A percentile compares a stretch with the other conserved stretches of the same genome.
phyloP scores from a whole-genome alignment of 495 filamentous ascomycete species.

The Hapsidospora chrysogenum region DNA sequence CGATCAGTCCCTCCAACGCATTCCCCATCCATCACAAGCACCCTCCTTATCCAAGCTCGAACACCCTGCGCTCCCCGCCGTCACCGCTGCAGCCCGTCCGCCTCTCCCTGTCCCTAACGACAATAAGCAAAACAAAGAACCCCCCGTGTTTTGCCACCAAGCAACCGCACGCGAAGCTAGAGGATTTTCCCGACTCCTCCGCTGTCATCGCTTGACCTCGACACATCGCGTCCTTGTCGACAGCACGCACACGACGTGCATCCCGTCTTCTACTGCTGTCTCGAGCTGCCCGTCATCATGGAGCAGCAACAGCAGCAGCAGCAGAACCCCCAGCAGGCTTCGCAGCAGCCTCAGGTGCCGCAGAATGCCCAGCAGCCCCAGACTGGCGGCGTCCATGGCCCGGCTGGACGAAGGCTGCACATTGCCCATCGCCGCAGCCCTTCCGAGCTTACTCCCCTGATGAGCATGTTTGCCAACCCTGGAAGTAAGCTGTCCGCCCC shows the following conservation, averaged over 20 bases:
- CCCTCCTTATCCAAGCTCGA: slow-evolving; percentile 6
- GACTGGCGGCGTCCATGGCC: slow-evolving; percentile 54
- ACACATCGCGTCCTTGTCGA: slow-evolving; percentile 7
- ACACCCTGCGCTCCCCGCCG: neutral
- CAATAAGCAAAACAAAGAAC: slow-evolving; percentile 3
- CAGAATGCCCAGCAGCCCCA: slow-evolving; percentile 36
- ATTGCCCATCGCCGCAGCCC: slow-evolving; percentile 96
- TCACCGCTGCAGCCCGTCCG: neutral
- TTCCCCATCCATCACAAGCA: slow-evolving; percentile 3
- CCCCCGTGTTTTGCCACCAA: too few relatives aligned
- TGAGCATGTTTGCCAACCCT: slow-evolving; percentile 66
- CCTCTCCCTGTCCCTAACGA: neutral
- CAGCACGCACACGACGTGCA: slow-evolving; percentile 34
- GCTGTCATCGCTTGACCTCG: slow-evolving; percentile 6
- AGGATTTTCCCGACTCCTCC: neutral
- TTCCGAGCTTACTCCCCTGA: slow-evolving; percentile 92
- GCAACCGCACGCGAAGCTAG: too few relatives aligned
- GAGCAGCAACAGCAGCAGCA: slow-evolving; percentile 6
- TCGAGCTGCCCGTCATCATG: slow-evolving; percentile 4
- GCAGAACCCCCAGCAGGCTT: slow-evolving; percentile 5
- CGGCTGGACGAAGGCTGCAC: slow-evolving; percentile 79
- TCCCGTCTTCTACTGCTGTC: slow-evolving; percentile 3
- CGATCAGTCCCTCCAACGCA: slow-evolving; percentile 7
- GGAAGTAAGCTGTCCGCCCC: slow-evolving; percentile 28
- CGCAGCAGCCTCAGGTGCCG: slow-evolving; percentile 61